A percentile compares a stretch with the other conserved stretches of the same genome.
Evolutionary conservation across 345 rosid species (phyloP).

Genomic region (Citropsis articulata): DNA sequence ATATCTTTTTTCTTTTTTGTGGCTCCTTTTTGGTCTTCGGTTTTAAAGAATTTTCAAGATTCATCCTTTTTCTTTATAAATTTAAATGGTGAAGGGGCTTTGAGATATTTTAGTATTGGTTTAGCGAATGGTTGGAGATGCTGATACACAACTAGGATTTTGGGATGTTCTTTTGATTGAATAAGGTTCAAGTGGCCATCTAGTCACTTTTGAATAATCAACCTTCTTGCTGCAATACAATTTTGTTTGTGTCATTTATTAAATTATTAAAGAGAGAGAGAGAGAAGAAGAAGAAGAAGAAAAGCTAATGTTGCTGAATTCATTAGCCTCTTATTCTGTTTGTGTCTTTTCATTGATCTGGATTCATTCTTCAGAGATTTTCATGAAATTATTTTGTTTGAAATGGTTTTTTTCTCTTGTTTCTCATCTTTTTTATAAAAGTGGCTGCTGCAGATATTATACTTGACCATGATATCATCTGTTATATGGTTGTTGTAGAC

Average conservation of each 20-base stretch:
- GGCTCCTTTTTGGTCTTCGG: too few relatives aligned
- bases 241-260: not conserved
- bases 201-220: too few relatives aligned
- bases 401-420: not conserved
- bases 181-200: too few relatives aligned
- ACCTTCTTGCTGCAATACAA: not conserved
- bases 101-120: not conserved
- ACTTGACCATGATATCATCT: slow-evolving; percentile 11
- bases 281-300: too few relatives aligned
- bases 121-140: not conserved
- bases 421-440: not conserved
- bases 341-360: not conserved
- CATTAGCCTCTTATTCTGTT: not conserved
- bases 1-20: too few relatives aligned
- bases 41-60: not conserved
- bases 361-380: not conserved
- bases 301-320: not conserved
- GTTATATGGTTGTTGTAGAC: slow-evolving; percentile 51
- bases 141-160: not conserved
- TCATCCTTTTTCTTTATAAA: not conserved
- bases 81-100: not conserved
- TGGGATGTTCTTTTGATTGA: too few relatives aligned
- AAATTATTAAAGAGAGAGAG: not conserved
- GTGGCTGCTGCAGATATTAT: not conserved
- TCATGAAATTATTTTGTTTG: not conserved